Base-by-base conservation (phyloP, 345 rosid genomes). In the Eucalyptus melliodora region DNA sequence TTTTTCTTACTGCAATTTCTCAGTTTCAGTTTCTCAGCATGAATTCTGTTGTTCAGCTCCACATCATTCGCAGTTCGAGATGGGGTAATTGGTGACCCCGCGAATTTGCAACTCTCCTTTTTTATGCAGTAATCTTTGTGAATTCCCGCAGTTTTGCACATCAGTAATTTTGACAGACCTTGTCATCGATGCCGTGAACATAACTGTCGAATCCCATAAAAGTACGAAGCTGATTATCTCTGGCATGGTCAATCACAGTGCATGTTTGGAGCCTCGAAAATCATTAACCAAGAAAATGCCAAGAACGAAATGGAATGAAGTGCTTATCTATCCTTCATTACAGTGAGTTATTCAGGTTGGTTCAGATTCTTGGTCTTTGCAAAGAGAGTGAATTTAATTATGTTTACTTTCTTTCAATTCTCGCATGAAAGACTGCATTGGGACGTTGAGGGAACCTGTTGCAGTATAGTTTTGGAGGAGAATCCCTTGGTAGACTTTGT, bases 401-500 rank as follows among this genome's bases (percentile, higher is more conserved):
- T 62, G 69, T 62, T 62, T 60, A 8, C 69, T 2, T 59, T 24
- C 3, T 0, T 62, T 6, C 31, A 30, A 62, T 62, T 30, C 69
- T 62, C 8, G 16, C 31, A 13, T 62, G 69, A 27, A 30, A 62
- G 34, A 13, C 34, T 30, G 34, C 72, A 62, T 14, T 27, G 17
- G 98, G 97, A 97, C 87, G 93, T 94, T 56, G 97, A 97, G 50
- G 99, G 99, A 45, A 97, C 98, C 77, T 93, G 95, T 91, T 97
- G 99, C 94, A 95, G 94, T 91, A 92, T 97, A 82, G 87, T 96
- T 90, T 94, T 97, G 92, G 99, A 96, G 87, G 99, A 97, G 90
- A 97, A 97, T 91, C 99, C 99, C 77, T 92, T 97, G 44, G 99
- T 96, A 86, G 99, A 97, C 89, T 97, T 97, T 80, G 99, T 97